These are phyloP conservation scores for Sporobolus alterniflorus DNA, from an alignment of 202 grass and related monocot genomes.

Conservation along the genomic window DNA sequence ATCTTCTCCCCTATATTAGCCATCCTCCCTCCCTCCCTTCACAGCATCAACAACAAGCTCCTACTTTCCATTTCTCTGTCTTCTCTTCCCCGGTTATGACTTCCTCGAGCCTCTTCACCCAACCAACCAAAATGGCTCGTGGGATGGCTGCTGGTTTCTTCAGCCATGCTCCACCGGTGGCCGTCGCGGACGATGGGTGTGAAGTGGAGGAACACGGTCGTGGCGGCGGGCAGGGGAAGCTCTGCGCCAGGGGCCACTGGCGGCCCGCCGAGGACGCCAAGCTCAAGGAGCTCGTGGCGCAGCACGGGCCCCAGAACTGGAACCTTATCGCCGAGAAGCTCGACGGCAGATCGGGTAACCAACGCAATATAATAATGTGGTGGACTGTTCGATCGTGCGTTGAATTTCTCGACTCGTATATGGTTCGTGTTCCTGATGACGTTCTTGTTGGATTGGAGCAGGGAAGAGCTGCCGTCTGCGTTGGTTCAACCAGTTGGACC, in stretches of 20 bases:
- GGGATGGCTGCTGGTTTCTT: conserved; percentile 43
- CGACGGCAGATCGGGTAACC: conserved; percentile 88
- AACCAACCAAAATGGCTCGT: background rate
- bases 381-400: background rate
- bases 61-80: conserved; percentile 43
- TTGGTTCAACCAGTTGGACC: conserved; percentile 97
- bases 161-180: conserved; percentile 9
- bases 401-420: background rate
- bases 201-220: background rate
- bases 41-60: background rate
- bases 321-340: conserved; percentile 95
- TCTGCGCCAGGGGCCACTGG: conserved; percentile 82
- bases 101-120: background rate
- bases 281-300: conserved; percentile 81
- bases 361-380: background rate
- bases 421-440: background rate
- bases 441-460: background rate
- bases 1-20: conserved; percentile 33
- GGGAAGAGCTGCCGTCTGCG: conserved; percentile 90
- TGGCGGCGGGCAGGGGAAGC: conserved; percentile 40
- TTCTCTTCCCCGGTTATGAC: background rate
- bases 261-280: conserved; percentile 82
- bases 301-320: conserved; percentile 89
- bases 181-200: conserved; percentile 17
- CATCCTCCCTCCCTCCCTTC: background rate